Evolutionary conservation across 1,284 basidiomycete species (phyloP), one percentile per base, ranked within the genome.

Genomic region (Termitomyces sp.): DNA sequence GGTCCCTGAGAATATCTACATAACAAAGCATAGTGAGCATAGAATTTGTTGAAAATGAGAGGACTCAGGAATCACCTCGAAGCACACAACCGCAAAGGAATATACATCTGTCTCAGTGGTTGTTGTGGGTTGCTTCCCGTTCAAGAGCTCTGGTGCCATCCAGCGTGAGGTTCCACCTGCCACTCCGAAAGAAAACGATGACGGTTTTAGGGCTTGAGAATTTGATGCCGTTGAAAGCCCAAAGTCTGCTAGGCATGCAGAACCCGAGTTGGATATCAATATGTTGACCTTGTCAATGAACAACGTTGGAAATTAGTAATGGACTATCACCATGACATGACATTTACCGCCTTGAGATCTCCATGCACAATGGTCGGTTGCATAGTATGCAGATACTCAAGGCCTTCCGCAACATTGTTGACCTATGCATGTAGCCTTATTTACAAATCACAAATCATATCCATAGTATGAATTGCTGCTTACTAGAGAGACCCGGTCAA

Each of bases 171-270:
- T 62, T 8, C 61, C 64, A 18, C 56, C 53, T 2, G 33, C 43
- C n/a, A 24, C 35, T 3, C 38, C 35, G 3, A 42, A 55, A n/a
- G 57, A 55, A 1, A 31, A 51, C 2, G 58, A 56, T 6, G 58
- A 54, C 13, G 53, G 55, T 7, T 33, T 13, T 3, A 57, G 50
- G 3, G 48, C 52, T 19, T 56, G 53, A 1, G 59, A 52, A 7
- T 59, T 55, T 3, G 59, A 56, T 14, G 57, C 49, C 16, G 57
- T 58, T 9, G 59, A 61, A 37, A 70, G 63, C 33, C 71, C 72
- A 52, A 73, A 74, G 52, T 74, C 71, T 5, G 62, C 59, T 14
- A 75, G 54, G 37, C 64, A 56, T 24, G 70, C 72, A n/a, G 61
- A 57, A 16, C 50, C 56, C 0, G 30, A 26, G 16, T 61, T 46